These are phyloP conservation scores for Chenopodium formosanum DNA, from an alignment of 148 eudicot genomes.

Conservation along the genomic window DNA sequence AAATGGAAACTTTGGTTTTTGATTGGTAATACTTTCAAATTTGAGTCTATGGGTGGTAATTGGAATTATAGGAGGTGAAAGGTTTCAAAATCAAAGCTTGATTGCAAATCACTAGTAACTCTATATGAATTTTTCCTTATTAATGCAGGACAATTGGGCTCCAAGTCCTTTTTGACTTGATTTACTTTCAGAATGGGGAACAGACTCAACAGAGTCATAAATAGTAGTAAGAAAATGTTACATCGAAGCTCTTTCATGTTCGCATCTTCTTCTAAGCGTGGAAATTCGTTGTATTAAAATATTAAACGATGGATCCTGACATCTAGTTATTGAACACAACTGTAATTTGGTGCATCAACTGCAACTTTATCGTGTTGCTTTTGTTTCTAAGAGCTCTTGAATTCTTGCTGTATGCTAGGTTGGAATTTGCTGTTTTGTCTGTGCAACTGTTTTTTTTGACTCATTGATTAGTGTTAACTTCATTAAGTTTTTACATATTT, in stretches of 20 bases:
- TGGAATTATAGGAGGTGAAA: background rate
- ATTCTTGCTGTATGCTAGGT: background rate
- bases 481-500: background rate
- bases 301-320: background rate
- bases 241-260: background rate
- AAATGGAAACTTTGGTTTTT: background rate
- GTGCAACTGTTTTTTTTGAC: background rate
- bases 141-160: background rate
- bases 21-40: background rate
- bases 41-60: background rate
- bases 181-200: background rate
- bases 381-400: constrained; percentile 4
- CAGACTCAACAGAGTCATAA: background rate
- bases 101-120: background rate
- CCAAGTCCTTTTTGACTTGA: background rate
- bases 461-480: background rate
- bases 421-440: background rate
- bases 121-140: background rate
- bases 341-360: background rate
- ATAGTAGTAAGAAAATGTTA: background rate
- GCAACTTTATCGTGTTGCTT: background rate
- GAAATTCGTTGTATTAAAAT: background rate
- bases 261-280: background rate
- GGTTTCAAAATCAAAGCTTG: background rate
- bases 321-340: background rate